Percentiles rank a stretch among this genome's conserved stretches.
Conservation (phyloP, 2,329 filamentous ascomycete genomes). For the Paecilomyces sp. region DNA sequence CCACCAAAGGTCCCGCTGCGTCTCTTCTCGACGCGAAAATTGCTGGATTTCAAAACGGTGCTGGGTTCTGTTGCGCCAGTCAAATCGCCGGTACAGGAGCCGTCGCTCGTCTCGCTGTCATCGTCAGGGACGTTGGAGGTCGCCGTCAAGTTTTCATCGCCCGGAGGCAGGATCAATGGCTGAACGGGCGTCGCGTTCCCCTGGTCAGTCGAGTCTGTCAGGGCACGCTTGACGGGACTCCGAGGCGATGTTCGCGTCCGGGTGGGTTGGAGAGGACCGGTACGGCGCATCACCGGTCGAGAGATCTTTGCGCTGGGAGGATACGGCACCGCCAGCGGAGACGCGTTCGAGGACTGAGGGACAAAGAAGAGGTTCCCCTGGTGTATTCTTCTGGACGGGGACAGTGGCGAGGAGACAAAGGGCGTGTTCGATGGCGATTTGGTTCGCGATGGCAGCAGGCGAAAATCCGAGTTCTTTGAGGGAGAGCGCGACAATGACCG, state of each 20-base stretch:
- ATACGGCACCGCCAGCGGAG: conserved; percentile 57
- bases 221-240: conserved; percentile 71
- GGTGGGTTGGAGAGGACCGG: conserved; percentile 16
- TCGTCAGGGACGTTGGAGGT: conserved; percentile 13
- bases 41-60: conserved; percentile 27
- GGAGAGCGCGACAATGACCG: conserved; percentile 90
- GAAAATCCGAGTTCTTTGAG: conserved; percentile 68
- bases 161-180: conserved; percentile 39
- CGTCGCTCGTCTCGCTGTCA: neutral
- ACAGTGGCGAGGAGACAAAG: conserved; percentile 47
- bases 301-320: conserved; percentile 58
- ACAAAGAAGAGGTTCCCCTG: conserved; percentile 48
- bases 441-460: conserved; percentile 48
- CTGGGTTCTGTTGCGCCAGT: conserved; percentile 5
- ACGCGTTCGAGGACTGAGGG: conserved; percentile 36
- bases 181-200: conserved; percentile 57
- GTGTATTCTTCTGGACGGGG: conserved; percentile 49
- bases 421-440: conserved; percentile 45
- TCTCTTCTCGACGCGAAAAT: conserved; percentile 44
- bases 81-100: neutral
- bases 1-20: conserved; percentile 41
- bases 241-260: conserved; percentile 66
- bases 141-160: conserved; percentile 39
- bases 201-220: conserved; percentile 63
- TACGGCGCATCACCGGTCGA: conserved; percentile 36